These are phyloP conservation scores for Calonectria pseudoturangicola DNA, from an alignment of 2,329 filamentous ascomycete genomes.

Conservation along the genomic window DNA sequence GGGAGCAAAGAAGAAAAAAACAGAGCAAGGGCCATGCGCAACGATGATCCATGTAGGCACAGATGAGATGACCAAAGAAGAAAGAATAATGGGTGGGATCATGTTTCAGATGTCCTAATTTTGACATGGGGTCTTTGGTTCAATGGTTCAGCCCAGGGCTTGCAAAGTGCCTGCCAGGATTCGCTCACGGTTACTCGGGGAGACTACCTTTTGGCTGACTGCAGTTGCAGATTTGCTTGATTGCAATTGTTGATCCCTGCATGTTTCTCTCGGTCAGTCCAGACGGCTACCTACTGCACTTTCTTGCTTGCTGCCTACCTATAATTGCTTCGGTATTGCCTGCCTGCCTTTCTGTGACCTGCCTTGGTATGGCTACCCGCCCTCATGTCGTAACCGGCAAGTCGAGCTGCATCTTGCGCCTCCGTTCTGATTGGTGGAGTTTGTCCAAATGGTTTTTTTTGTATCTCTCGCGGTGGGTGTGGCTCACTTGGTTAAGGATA, in stretches of 20 bases:
- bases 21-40: conserved; percentile 28
- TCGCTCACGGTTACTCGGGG: neutral
- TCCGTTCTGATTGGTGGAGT: conserved; percentile 23
- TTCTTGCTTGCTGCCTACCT: neutral
- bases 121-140: conserved; percentile 40
- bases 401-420: conserved; percentile 14
- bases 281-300: conserved; percentile 1
- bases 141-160: conserved; percentile 30
- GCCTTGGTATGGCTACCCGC: neutral
- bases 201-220: conserved; percentile 18
- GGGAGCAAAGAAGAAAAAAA: conserved; percentile 28
- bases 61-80: conserved; percentile 39
- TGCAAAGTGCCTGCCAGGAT: conserved; percentile 33
- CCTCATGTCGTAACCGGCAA: conserved; percentile 24
- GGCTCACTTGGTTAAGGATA: conserved; percentile 17
- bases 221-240: conserved; percentile 24
- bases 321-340: conserved; percentile 21
- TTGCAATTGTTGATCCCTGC: conserved; percentile 23
- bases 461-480: neutral
- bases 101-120: conserved; percentile 50
- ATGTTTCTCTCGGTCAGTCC: conserved; percentile 22
- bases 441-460: conserved; percentile 9
- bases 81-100: conserved; percentile 43
- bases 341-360: conserved; percentile 5
- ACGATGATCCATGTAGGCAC: conserved; percentile 38